These are phyloP conservation scores for Yarrowia divulgata DNA, from an alignment of 805 yeast genomes.

Conservation along the genomic window DNA sequence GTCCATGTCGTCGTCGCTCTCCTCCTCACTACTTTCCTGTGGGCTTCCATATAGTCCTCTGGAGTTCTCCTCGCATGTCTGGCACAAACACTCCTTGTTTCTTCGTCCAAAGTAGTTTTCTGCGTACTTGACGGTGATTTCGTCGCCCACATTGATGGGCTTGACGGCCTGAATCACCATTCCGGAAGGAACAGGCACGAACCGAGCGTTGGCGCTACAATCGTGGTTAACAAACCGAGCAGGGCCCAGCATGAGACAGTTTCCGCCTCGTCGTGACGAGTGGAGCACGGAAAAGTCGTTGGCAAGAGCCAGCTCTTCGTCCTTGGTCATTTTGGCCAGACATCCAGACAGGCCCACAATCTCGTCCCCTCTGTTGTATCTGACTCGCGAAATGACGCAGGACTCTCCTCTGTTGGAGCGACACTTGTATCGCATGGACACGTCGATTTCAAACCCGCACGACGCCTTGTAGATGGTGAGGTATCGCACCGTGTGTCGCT, in stretches of 20 bases:
- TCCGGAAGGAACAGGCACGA: slow-evolving; percentile 48
- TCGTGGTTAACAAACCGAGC: slow-evolving; percentile 59
- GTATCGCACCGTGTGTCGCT: slow-evolving; percentile 52
- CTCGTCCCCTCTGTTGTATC: slow-evolving; percentile 48
- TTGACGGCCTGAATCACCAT: slow-evolving; percentile 52
- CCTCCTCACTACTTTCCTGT: slow-evolving; percentile 28
- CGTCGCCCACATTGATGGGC: slow-evolving; percentile 55
- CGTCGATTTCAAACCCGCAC: slow-evolving; percentile 55
- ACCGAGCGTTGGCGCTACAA: slow-evolving; percentile 55
- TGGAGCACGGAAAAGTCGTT: slow-evolving; percentile 56
- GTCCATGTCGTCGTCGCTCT: slow-evolving; percentile 28
- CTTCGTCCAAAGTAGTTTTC: slow-evolving; percentile 54
- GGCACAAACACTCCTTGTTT: slow-evolving; percentile 57
- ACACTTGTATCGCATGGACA: slow-evolving; percentile 54
- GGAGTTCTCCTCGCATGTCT: slow-evolving; percentile 52
- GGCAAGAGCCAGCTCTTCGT: slow-evolving; percentile 49
- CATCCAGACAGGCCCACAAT: slow-evolving; percentile 53
- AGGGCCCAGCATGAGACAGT: slow-evolving; percentile 58
- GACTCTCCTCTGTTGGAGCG: slow-evolving; percentile 50
- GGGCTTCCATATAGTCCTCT: slow-evolving; percentile 17
- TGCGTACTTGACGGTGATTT: slow-evolving; percentile 57
- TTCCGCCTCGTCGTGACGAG: slow-evolving; percentile 49
- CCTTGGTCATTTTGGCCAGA: slow-evolving; percentile 50
- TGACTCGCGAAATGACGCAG: slow-evolving; percentile 53
- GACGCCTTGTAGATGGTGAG: slow-evolving; percentile 51